Evolutionary conservation across 108 stramenopile species (phyloP).

Genomic region (Stephanodiscus triporus): DNA sequence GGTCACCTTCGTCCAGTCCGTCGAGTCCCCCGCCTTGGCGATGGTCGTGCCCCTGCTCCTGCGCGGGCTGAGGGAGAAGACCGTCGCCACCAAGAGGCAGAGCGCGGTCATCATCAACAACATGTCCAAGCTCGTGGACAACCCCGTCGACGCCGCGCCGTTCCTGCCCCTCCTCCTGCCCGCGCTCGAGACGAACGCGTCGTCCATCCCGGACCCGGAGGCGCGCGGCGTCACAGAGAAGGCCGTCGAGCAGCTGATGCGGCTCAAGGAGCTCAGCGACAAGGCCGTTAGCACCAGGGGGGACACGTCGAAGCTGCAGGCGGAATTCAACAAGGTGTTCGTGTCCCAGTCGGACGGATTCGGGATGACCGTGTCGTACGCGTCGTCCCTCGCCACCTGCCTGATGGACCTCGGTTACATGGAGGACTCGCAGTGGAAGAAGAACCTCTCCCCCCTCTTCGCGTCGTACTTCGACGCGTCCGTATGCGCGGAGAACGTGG

Average conservation of each 20-base stretch:
- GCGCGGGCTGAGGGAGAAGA: conserved; percentile 95
- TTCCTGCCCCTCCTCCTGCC: conserved; percentile 96
- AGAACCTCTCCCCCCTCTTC: conserved; percentile 69
- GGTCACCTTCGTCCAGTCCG: conserved; percentile 97
- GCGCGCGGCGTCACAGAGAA: conserved; percentile 90
- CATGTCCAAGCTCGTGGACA: conserved; percentile 98
- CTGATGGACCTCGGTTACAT: conserved; percentile 92
- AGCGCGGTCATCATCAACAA: conserved; percentile 98
- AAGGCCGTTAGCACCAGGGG: conserved; percentile 83
- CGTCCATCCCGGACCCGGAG: conserved; percentile 95
- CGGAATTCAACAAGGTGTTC: conserved; percentile 72
- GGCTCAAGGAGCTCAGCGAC: conserved; percentile 86
- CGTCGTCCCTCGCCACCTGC: conserved; percentile 76
- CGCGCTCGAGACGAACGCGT: conserved; percentile 92
- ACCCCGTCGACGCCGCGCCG: conserved; percentile 94
- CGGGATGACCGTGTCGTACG: conserved; percentile 61
- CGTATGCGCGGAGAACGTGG: conserved; percentile 66
- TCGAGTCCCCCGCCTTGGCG: conserved; percentile 98
- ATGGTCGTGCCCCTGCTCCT: conserved; percentile 98
- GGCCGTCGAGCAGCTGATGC: conserved; percentile 83
- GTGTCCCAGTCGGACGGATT: conserved; percentile 56
- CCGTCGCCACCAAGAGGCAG: conserved; percentile 93
- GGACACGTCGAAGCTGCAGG: conserved; percentile 79
- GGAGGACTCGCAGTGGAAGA: conserved; percentile 92
- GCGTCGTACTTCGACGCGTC: conserved; percentile 65